Evolutionary conservation across 1,139 yeast species (phyloP), one percentile per base, ranked within the genome.

Genomic region (Suhomyces chickasaworum): DNA sequence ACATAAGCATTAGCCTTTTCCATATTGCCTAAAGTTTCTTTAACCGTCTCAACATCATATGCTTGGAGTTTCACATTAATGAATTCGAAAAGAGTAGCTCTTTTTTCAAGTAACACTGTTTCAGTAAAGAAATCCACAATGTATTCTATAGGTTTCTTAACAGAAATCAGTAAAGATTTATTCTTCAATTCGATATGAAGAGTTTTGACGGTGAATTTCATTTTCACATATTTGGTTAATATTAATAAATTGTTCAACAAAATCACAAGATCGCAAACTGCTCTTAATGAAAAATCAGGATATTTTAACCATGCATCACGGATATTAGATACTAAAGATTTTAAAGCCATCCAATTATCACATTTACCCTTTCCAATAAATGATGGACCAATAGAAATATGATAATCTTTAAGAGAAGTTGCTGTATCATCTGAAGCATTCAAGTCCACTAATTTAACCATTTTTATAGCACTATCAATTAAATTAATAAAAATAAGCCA

Each of bases 291-390:
- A 56, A 56, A 42, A 65, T 73, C 59, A 4, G 65, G 60, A 33
- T 66, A 72, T 54, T 75, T 78, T 35, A 67, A 51, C 80, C 81
- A 75, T 0, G 70, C 64, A 44, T 73, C 75, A 51, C 52, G 41
- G n/a, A 42, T n/a, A n/a, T 58, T 41, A 59, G 63, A 50, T 55
- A 66, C 37, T 56, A 56, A 42, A 65, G 72, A 57, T 7, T 61
- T 58, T 30, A 65, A 70, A 54, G 74, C 77, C 39, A 67, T 51
- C 80, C 81, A 75, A 0, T 69, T 64, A 43, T 71, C 73, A 50
- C 51, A 38, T 2, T 29, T 21, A 18, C 22, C 43, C 13, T 39
- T 31, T 3, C 25, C 21, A 7, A 43, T 20, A 3, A 35, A 32
- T 4, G 49, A 45, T 9, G 52, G 48, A 4, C 53, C 53, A 3